Percentiles rank a stretch among this genome's conserved stretches.
Conservation (phyloP, 192 early-diverging fungal genomes). For the Backusella australiensis region DNA sequence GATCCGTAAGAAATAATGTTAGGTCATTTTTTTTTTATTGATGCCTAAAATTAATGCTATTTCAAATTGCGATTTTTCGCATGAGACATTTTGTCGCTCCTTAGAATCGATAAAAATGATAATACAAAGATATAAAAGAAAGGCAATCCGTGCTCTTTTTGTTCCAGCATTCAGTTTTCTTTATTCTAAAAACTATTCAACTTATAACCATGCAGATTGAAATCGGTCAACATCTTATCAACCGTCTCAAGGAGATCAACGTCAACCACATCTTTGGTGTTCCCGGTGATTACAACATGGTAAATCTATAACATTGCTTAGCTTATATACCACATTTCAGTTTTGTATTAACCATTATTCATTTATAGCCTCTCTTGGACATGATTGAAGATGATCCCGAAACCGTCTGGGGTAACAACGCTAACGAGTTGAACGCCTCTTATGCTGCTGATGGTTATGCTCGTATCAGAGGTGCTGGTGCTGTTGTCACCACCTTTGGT, state of each 20-base stretch:
- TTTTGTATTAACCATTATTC: background rate
- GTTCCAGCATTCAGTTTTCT: background rate
- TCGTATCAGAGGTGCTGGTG: slow-evolving; percentile 38
- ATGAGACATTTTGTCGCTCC: slow-evolving; percentile 5
- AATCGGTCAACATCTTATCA: slow-evolving; percentile 40
- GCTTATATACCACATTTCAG: background rate
- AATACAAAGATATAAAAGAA: slow-evolving; percentile 4
- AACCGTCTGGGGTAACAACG: slow-evolving; percentile 39
- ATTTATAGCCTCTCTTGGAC: slow-evolving; percentile 22
- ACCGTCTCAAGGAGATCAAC: slow-evolving; percentile 43
- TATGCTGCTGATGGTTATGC: slow-evolving; percentile 52
- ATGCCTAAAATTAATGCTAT: background rate
- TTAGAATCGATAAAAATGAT: slow-evolving; percentile 4
- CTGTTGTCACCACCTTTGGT: slow-evolving; percentile 45
- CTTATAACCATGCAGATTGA: background rate
- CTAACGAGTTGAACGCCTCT: slow-evolving; percentile 41
- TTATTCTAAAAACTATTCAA: background rate
- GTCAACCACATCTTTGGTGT: slow-evolving; percentile 40
- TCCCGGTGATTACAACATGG: slow-evolving; percentile 48
- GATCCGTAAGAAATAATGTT: background rate
- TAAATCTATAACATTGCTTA: slow-evolving; percentile 4
- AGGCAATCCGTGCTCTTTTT: background rate
- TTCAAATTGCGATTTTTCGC: background rate
- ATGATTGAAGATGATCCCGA: slow-evolving; percentile 36
- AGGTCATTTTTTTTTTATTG: background rate